Evolutionary conservation across 208 protist species (phyloP).

Genomic region (Crithidia acanthocephali): DNA sequence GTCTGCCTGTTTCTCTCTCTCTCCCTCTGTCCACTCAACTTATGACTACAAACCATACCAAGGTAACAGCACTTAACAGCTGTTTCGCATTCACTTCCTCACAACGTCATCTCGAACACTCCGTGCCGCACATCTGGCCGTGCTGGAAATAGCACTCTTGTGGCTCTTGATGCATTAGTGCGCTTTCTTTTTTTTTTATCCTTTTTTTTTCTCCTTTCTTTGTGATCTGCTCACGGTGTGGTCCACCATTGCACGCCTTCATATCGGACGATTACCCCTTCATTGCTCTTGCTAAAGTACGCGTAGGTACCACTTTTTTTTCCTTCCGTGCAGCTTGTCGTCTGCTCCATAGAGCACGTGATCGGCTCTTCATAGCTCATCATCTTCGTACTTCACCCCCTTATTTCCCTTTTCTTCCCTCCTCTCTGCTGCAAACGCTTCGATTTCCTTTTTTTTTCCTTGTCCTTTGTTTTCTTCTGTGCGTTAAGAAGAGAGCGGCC

Average conservation of each 20-base stretch:
- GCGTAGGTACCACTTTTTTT: too few relatives aligned
- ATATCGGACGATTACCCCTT: too few relatives aligned
- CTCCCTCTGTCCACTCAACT: slow-evolving; percentile 2
- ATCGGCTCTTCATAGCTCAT: too few relatives aligned
- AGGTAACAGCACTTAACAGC: too few relatives aligned
- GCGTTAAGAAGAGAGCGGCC: too few relatives aligned
- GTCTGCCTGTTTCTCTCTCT: slow-evolving; percentile 2
- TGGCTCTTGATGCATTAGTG: not conserved
- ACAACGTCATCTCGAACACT: not conserved
- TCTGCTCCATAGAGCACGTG: too few relatives aligned
- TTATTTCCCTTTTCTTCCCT: not conserved
- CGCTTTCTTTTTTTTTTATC: slow-evolving; percentile 1
- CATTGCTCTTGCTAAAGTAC: not conserved
- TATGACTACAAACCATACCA: not conserved
- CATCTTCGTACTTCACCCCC: not conserved
- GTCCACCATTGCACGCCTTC: too few relatives aligned
- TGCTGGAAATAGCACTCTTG: not conserved
- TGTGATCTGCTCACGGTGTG: too few relatives aligned
- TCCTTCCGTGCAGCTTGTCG: too few relatives aligned
- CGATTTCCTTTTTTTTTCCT: slow-evolving; percentile 8
- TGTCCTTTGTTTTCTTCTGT: not conserved
- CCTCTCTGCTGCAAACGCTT: not conserved
- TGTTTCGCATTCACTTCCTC: too few relatives aligned
- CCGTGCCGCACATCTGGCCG: not conserved
- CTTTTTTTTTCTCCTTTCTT: slow-evolving; percentile 11